Evolutionary conservation across 2,329 filamentous ascomycete species (phyloP), one percentile per base, ranked within the genome.

Genomic region (Sordariomycetes sp.): DNA sequence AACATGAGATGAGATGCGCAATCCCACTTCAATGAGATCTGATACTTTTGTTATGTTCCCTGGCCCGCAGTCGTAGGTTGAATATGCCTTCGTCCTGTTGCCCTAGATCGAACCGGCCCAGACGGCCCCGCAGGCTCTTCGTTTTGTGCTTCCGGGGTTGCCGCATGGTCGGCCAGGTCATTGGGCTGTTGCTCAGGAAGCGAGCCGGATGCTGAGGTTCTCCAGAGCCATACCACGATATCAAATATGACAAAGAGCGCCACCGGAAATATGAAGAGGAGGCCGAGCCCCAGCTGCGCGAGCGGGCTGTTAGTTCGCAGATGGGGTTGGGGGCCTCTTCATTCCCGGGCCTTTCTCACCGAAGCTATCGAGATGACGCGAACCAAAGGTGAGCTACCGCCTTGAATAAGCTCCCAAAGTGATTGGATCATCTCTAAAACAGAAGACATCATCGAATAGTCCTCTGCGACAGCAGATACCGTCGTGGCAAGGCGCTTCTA

Each of bases 181-280:
- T n/a, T 12, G 4, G 16, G 40, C 46, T 10, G 37, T 40, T 16
- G 43, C 22, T 48, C n/a, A 48, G 8, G 43, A 48, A 3, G 3
- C 43, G 43, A 11, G 43, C 3, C 18, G 43, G 54, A 35, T 8
- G 43, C 28, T 59, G 65, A 65, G 11, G 76, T 70, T 62, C 80
- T 74, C 74, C 76, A 82, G 48, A 78, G 61, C 79, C 79, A 83
- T 34, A 83, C 70, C 28, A 69, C 65, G 54, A 83, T 65, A 64
- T 83, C 80, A 62, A 80, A 74, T 34, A 73, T 60, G 59, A 83
- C 71, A 34, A 82, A 67, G n/a, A 72, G 65, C 34, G 74, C 59
- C 34, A 80, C 66, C 1, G 80, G 80, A 0, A 78, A 60, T 50
- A 76, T 69, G 51, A 79, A 73, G 11, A 76, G 67, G 0, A 80